Base-by-base conservation (phyloP, 108 stramenopile species). In the Nitzschia sp. region DNA sequence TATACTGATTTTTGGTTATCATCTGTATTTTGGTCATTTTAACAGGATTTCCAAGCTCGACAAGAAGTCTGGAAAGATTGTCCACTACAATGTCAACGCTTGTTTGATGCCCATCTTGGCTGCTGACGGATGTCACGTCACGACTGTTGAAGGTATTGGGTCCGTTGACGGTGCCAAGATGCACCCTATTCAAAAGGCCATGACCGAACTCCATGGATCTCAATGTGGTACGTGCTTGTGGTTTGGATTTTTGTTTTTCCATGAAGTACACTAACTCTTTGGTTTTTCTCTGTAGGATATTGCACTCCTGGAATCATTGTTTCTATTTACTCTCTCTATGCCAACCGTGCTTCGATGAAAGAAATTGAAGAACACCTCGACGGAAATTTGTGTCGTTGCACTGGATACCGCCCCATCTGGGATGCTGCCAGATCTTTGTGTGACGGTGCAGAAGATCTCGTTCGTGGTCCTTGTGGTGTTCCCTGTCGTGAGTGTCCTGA, bases 221-320 rank as follows among this genome's bases (percentile, higher is more conserved):
- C 97, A 98, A 74, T 98, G 97, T 72, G 97, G 61, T 62, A 46
- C 1, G 57, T 54, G 15, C 19, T 8, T 12, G 19, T 10, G 46
- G 46, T 3, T 5, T 17, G 14, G 17, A 17, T 15, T 48, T 48
- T 48, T 48, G 46, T 2, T 48, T 48, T 48, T 48, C n/a, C n/a
- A n/a, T n/a, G n/a, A n/a, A n/a, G 46, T 48, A 34, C 29, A 48
- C 46, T 55, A 25, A 55, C 53, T n/a, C 17, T 41, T 41, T 68
- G n/a, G 7, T 46, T 14, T 11, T 25, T 44, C 38, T 41, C 26
- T 12, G 8, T 41, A 59, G 67, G 95, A 26, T 98, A 92, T 75
- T 98, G 97, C 67, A 98, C 97, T 25, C 97, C 97, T 10, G 97
- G 97, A 39, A 97, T 98, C 51, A 83, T 97, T 53, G 92, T 97